phyloP scores from a whole-genome alignment of 139 green algal genomes.

The Picochlorum sp. region DNA sequence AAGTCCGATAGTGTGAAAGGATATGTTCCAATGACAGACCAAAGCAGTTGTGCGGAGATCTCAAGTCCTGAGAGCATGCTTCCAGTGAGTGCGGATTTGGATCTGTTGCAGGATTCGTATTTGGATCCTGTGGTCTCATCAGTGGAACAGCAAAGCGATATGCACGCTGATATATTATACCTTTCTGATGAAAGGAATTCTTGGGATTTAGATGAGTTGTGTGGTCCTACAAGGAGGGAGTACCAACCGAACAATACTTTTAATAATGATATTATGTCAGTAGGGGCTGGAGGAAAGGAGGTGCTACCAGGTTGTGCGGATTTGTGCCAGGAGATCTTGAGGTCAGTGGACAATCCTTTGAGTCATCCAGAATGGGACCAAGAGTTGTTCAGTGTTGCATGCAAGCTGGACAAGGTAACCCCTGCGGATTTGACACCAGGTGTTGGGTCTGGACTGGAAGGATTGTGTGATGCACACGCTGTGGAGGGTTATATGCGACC shows the following conservation, averaged over 20 bases:
- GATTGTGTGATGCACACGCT: conserved; percentile 25
- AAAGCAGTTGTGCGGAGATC: not conserved
- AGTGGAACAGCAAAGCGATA: not conserved
- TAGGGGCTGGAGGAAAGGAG: not conserved
- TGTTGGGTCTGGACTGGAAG: conserved; percentile 44
- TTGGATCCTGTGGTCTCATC: conserved; percentile 11
- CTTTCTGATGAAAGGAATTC: not conserved
- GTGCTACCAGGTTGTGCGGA: not conserved
- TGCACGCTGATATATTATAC: not conserved
- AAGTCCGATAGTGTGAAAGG: no score
- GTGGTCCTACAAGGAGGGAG: not conserved
- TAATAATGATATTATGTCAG: not conserved
- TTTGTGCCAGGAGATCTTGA: conserved; percentile 11
- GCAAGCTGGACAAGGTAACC: conserved; percentile 75
- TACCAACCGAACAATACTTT: not conserved
- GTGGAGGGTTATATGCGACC: conserved; percentile 67
- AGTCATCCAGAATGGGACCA: conserved; percentile 11
- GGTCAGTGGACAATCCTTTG: conserved; percentile 16
- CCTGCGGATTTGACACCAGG: conserved; percentile 59
- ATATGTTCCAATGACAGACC: no score
- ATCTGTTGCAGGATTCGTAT: conserved; percentile 23
- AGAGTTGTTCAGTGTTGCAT: conserved; percentile 17
- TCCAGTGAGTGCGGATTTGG: not conserved
- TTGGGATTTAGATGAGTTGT: conserved; percentile 31
- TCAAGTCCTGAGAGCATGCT: not conserved